These are phyloP conservation scores for Starmera amethionina DNA, from an alignment of 805 yeast species.

Conservation along the genomic window DNA sequence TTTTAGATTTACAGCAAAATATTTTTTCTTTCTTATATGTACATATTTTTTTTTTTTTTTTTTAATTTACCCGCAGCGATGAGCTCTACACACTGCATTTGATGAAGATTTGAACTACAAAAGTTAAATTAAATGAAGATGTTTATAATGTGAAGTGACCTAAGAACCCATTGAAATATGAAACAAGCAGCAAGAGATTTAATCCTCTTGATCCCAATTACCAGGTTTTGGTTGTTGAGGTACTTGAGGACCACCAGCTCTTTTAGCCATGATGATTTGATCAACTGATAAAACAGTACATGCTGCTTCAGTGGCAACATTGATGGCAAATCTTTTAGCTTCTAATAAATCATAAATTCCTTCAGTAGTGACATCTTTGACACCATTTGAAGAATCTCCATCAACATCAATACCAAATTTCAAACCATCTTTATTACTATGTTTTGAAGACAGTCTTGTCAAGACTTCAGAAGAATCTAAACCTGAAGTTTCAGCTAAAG, in stretches of 20 bases:
- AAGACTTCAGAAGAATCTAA: slow-evolving; percentile 83
- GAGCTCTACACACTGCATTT: too few relatives aligned
- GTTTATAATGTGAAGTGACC: too few relatives aligned
- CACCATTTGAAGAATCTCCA: slow-evolving; percentile 55
- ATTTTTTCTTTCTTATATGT: background rate
- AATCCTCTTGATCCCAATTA: slow-evolving; percentile 94
- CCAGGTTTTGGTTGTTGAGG: slow-evolving; percentile 75
- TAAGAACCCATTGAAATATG: too few relatives aligned
- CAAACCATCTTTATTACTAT: slow-evolving; percentile 38
- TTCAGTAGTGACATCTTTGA: slow-evolving; percentile 57
- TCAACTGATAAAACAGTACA: slow-evolving; percentile 84
- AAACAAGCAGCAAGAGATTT: slow-evolving; percentile 2
- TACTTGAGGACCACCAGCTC: slow-evolving; percentile 98
- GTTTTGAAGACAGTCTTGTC: slow-evolving; percentile 83
- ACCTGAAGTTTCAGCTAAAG: slow-evolving; percentile 91
- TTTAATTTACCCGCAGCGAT: slow-evolving; percentile 3
- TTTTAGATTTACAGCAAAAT: background rate
- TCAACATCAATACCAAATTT: slow-evolving; percentile 71
- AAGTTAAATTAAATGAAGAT: too few relatives aligned
- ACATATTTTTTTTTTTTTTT: background rate
- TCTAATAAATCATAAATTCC: slow-evolving; percentile 74
- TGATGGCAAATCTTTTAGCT: slow-evolving; percentile 78
- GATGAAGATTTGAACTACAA: too few relatives aligned
- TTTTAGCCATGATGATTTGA: slow-evolving; percentile 97
- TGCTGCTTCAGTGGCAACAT: slow-evolving; percentile 93